phyloP scores from a whole-genome alignment of 2,329 filamentous ascomycete species.

The Ophidiomyces ophidiicola region DNA sequence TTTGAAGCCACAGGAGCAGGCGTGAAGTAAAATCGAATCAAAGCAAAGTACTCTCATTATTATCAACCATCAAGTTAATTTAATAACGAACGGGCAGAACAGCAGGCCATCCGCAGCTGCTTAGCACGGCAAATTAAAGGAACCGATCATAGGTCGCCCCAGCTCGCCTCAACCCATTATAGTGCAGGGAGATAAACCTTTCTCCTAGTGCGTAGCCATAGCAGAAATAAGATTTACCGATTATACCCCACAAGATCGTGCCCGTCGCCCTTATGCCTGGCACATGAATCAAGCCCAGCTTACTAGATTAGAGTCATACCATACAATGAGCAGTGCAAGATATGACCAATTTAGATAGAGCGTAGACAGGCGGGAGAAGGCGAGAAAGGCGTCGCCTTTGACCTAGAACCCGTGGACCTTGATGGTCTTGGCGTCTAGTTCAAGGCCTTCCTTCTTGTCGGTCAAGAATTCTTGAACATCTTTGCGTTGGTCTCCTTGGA shows the following conservation, averaged over 20 bases:
- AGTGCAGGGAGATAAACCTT: no score
- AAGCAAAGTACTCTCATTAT: constrained; percentile 6
- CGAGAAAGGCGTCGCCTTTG: constrained; percentile 32
- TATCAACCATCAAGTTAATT: background rate
- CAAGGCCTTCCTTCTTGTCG: constrained; percentile 89
- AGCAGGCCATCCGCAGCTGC: constrained; percentile 1
- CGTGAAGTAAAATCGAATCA: background rate
- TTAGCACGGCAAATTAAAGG: no score
- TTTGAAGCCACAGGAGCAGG: background rate
- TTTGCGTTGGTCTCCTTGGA: constrained; percentile 98
- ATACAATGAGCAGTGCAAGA: constrained; percentile 17
- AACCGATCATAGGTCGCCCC: no score
- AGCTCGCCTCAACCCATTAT: no score
- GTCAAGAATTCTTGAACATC: constrained; percentile 95
- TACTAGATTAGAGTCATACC: no score
- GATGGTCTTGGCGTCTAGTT: constrained; percentile 91
- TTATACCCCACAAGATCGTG: no score
- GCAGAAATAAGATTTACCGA: no score
- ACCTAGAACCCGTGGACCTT: constrained; percentile 53
- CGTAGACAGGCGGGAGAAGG: constrained; percentile 29
- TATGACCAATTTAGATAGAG: constrained; percentile 27
- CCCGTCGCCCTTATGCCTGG: no score
- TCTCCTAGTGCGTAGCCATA: no score
- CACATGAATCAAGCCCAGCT: no score
- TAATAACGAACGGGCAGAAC: constrained; percentile 4